Evolutionary conservation across 148 eudicot species (phyloP).

Genomic region (Chenopodium formosanum): DNA sequence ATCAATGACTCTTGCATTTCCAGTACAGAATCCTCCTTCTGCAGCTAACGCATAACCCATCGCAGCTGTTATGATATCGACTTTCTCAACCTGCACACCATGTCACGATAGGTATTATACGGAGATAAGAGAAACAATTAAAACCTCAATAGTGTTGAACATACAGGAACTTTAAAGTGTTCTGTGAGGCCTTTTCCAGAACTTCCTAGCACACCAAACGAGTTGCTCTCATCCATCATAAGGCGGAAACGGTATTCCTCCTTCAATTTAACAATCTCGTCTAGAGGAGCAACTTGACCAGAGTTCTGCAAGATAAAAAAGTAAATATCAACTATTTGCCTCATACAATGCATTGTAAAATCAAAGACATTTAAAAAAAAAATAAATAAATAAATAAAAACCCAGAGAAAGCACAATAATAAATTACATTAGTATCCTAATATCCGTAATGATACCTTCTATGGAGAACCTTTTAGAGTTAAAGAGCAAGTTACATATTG

Average conservation of each 20-base stretch:
- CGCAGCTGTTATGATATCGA: conserved; percentile 94
- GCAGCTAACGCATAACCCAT: conserved; percentile 97
- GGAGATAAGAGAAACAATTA: background rate
- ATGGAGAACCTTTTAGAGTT: background rate
- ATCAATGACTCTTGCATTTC: conserved; percentile 81
- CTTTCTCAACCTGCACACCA: conserved; percentile 69
- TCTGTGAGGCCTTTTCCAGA: conserved; percentile 94
- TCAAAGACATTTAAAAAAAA: too few relatives aligned
- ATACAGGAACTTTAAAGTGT: conserved; percentile 73
- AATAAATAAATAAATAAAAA: too few relatives aligned
- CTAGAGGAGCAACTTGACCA: conserved; percentile 89
- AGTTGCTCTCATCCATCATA: conserved; percentile 90
- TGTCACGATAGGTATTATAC: conserved; percentile 2
- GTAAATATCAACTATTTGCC: background rate
- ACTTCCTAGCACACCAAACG: conserved; percentile 84
- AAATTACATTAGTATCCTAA: background rate
- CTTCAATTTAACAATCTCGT: conserved; percentile 81
- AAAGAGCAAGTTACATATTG: background rate
- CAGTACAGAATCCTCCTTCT: conserved; percentile 98
- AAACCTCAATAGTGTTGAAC: conserved; percentile 24
- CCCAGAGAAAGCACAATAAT: background rate
- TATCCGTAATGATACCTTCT: background rate
- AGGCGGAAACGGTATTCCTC: conserved; percentile 87
- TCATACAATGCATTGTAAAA: background rate
- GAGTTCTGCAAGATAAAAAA: conserved; percentile 64